Conservation (phyloP, 2,329 filamentous ascomycete genomes). For the Metarhizium sp. region DNA sequence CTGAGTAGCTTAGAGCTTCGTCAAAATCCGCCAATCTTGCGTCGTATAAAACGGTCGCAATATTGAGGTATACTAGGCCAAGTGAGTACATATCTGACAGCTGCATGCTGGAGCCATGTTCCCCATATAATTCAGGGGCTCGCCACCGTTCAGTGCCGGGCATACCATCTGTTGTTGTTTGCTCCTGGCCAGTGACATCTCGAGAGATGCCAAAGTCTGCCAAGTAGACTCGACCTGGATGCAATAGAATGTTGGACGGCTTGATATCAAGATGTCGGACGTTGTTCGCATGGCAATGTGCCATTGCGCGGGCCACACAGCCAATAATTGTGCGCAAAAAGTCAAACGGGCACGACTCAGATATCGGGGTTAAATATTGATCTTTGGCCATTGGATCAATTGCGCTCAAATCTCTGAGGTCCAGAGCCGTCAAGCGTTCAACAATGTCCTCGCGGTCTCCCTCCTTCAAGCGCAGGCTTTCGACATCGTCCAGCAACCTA, state of each 20-base stretch:
- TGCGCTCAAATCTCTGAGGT: conserved; percentile 26
- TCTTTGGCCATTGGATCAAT: conserved; percentile 18
- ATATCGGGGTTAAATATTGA: conserved; percentile 11
- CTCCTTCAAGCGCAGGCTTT: conserved; percentile 26
- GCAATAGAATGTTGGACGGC: conserved; percentile 37
- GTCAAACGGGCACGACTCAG: conserved; percentile 25
- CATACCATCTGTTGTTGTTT: conserved; percentile 32
- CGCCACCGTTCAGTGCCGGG: conserved; percentile 35
- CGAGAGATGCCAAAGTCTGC: conserved; percentile 40
- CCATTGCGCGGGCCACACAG: conserved; percentile 33
- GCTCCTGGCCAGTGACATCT: conserved; percentile 34
- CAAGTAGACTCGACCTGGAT: conserved; percentile 34
- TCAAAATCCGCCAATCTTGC: conserved; percentile 29
- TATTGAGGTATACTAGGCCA: conserved; percentile 34
- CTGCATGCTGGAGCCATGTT: conserved; percentile 32
- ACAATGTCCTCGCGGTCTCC: conserved; percentile 31
- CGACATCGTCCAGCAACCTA: conserved; percentile 32
- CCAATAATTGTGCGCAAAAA: conserved; percentile 34
- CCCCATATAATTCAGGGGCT: conserved; percentile 32
- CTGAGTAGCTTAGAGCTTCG: conserved; percentile 22
- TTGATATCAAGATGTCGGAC: conserved; percentile 39
- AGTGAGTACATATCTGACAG: conserved; percentile 39
- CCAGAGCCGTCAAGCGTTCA: conserved; percentile 27
- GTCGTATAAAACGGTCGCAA: conserved; percentile 34
- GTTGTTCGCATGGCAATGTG: conserved; percentile 30